These are phyloP conservation scores for Fusarium agapanthi DNA, from an alignment of 2,329 filamentous ascomycete species.

Conservation along the genomic window DNA sequence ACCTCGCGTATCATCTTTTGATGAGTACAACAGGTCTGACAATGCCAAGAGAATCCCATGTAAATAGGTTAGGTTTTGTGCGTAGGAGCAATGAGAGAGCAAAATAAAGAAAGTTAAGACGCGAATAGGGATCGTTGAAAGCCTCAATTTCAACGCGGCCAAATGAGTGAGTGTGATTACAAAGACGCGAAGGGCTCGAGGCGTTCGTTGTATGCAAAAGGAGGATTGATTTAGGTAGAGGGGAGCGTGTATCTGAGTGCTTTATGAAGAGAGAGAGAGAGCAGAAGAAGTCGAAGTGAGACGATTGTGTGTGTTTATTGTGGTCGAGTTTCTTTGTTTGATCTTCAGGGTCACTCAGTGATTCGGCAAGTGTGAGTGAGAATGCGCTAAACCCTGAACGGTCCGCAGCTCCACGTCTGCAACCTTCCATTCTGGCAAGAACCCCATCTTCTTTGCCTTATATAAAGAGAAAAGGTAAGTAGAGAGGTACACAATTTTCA, in stretches of 20 bases:
- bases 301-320: not conserved
- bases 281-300: not conserved
- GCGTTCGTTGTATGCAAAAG: not conserved
- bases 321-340: conserved; percentile 10
- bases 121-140: not conserved
- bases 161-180: not conserved
- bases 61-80: not conserved
- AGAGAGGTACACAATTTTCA: not conserved
- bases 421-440: not conserved
- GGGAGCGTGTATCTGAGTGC: not conserved
- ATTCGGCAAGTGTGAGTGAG: not conserved
- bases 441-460: not conserved
- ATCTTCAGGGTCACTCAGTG: not conserved
- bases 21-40: not conserved
- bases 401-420: not conserved
- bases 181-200: not conserved
- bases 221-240: not conserved
- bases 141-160: too few species aligned
- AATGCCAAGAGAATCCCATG: not conserved
- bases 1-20: not conserved
- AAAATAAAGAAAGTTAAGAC: not conserved
- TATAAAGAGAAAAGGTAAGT: too few species aligned
- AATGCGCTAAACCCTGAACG: not conserved
- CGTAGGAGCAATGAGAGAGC: not conserved
- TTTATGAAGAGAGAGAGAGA: not conserved